These are phyloP conservation scores for Protomyces inouyei DNA, from an alignment of 1,139 yeast species.

Conservation along the genomic window DNA sequence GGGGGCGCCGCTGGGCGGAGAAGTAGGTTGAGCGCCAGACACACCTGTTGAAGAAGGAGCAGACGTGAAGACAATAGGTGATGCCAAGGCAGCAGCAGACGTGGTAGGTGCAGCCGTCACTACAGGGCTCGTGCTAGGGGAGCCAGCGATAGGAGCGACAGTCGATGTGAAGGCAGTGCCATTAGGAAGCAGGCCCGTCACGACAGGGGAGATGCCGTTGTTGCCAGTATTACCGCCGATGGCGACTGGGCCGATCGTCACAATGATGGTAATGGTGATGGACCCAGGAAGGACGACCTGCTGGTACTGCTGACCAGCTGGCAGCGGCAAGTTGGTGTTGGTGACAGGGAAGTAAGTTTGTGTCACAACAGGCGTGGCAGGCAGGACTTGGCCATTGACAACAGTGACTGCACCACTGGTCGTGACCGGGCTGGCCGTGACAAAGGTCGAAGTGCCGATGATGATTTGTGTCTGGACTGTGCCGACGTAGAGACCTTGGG, in stretches of 20 bases:
- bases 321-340: constrained; percentile 18
- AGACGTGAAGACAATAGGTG: constrained; percentile 3
- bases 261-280: constrained; percentile 8
- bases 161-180: not conserved
- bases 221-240: constrained; percentile 8
- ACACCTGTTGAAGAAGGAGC: constrained; percentile 22
- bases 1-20: constrained; percentile 16
- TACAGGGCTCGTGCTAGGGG: constrained; percentile 25
- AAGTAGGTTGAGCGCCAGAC: not conserved
- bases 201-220: constrained; percentile 14
- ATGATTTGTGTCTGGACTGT: constrained; percentile 9
- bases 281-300: constrained; percentile 10
- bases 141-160: constrained; percentile 11
- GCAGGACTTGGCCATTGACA: constrained; percentile 20
- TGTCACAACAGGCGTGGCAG: constrained; percentile 27
- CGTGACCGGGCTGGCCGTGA: constrained; percentile 27
- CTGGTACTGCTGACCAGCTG: constrained; percentile 16
- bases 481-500: constrained; percentile 17
- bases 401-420: constrained; percentile 17
- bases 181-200: constrained; percentile 8
- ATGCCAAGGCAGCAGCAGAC: constrained; percentile 21
- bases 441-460: constrained; percentile 10
- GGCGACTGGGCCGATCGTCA: constrained; percentile 19
- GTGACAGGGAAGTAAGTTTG: constrained; percentile 14
- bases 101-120: constrained; percentile 29